Evolutionary conservation across 202 grass and related monocot genomes (phyloP), one percentile per base, ranked within the genome.

Genomic region (Schoenoplectus tabernaemontani): DNA sequence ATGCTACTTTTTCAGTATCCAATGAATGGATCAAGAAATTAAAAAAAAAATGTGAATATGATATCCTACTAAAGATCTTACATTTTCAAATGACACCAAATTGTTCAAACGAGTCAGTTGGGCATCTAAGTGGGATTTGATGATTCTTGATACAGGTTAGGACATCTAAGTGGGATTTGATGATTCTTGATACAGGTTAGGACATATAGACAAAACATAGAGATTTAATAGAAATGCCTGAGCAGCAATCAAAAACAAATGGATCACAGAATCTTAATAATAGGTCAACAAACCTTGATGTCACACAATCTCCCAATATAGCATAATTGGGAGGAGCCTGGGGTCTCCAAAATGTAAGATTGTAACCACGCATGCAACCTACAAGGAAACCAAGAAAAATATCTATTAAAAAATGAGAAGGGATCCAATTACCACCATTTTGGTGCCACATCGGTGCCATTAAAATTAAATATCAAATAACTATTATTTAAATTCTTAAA

Each of bases 331-430:
- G 84, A 83, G 95, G 91, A 90, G 91, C 84, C 82, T 94, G 91
- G 20, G 95, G 95, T 84, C 95, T 88, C 95, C 95, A 98, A 83
- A 98, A 94, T 9, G 95, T 98, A 58, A 98, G 91, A 57, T 87
- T 98, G 78, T 94, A 98, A 46, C 89, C 91, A 90, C 88, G 89
- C 33, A 90, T 78, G 46, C 85, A 69, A 46, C 89, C 95, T 98
- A 79, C 62, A 81, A 74, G n/a, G 15, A 74, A 59, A 62, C 82
- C 71, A 84, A 80, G 16, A 79, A 48, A 33, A 58, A 78, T 68
- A n/a, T n/a, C n/a, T n/a, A n/a, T n/a, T n/a, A n/a, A n/a, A n/a
- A n/a, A n/a, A n/a, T n/a, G n/a, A n/a, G n/a, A n/a, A n/a, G n/a
- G n/a, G n/a, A n/a, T n/a, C n/a, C n/a, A n/a, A n/a, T n/a, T n/a